Base-by-base conservation (phyloP, 495 filamentous ascomycete species). In the Penicillium egyptiacum region DNA sequence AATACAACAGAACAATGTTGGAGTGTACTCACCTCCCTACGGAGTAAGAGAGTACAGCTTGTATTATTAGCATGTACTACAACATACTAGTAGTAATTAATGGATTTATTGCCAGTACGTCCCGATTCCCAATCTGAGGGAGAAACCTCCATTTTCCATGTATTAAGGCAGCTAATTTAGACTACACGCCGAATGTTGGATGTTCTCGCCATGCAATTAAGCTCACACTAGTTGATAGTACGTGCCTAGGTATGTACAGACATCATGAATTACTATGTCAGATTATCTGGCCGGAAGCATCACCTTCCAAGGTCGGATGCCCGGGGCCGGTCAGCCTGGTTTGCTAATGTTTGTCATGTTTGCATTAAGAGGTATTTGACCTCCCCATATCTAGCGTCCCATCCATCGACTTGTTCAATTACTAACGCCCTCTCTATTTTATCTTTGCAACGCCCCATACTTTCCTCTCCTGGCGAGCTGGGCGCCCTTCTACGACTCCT, bases 271-370 rank as follows among this genome's bases (percentile, higher is more conserved):
- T 28, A 9, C 26, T 9, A 7, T 5, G 26, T 28, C 26, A 28
- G 26, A 28, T 28, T 28, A 28, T 28, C 26, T 39, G 35, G 35
- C 35, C 35, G 35, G 35, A 39, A 39, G 35, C 35, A 39, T 17
- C n/a, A 17, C 14, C 14, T 37, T 37, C 2, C 4, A 16, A 16
- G 2, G 5, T 9, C 9, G 35, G 35, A 39, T 39, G 16, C 6
- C 16, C 5, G 33, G 33, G 10, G 31, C 33, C 14, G 16, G 12
- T 4, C 3, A 4, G n/a, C n/a, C n/a, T 33, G 10, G 31, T 0
- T 35, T 19, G 22, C 17, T 25, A 16, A 35, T 41, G 50, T 53
- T 53, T 53, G 50, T 31, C 6, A 1, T 31, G 37, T 53, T 53
- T 53, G 50, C 25, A 45, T 46, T 22, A 2, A 31, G 16, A 23